Evolutionary conservation across 2,329 filamentous ascomycete genomes (phyloP), one percentile per base, ranked within the genome.

Genomic region (Ophiostoma quercus): DNA sequence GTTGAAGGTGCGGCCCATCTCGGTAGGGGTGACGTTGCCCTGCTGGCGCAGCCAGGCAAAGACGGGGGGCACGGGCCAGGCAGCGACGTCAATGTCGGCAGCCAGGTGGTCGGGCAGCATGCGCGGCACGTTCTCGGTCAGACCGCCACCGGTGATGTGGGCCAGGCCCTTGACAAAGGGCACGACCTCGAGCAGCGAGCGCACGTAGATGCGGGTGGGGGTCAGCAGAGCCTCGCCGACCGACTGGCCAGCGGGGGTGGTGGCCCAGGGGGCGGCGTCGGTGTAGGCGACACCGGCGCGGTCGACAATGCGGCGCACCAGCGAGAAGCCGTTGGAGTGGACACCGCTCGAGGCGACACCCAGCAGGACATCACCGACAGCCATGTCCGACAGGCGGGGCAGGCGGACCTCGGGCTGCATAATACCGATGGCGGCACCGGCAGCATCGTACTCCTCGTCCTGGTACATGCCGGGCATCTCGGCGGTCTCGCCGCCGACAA

Each of bases 401-500:
- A 99, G 86, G 69, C 94, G 87, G 67, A 85, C 83, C 5, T 85
- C 86, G 43, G 85, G 81, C 47, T 85, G 83, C 77, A 98, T 91
- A 60, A 93, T 92, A 70, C 95, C 95, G 65, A 96, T 89, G 22
- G 94, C 94, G 54, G 91, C 91, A 72, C 95, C 95, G 29, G 92
- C 94, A 8, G 94, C 93, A 76, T 99, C 95, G 79, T 98, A 99
- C 77, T 96, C 92, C 67, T 92, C 91, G 68, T 87, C 88, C 73
- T 89, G 84, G 82, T 97, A 97, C 83, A 98, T 92, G 69, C 94
- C 94, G 0, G 94, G 94, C 95, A 99, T 98, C 81, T 99, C 95
- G 7, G 95, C 95, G 0, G 95, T 99, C 81, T 99, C 95, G 63
- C 95, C 95, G 54, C 95, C 95, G n/a, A 98, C 91, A 2, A 99